phyloP scores from a whole-genome alignment of 2,329 filamentous ascomycete species.

The Zymoseptoria tritici region DNA sequence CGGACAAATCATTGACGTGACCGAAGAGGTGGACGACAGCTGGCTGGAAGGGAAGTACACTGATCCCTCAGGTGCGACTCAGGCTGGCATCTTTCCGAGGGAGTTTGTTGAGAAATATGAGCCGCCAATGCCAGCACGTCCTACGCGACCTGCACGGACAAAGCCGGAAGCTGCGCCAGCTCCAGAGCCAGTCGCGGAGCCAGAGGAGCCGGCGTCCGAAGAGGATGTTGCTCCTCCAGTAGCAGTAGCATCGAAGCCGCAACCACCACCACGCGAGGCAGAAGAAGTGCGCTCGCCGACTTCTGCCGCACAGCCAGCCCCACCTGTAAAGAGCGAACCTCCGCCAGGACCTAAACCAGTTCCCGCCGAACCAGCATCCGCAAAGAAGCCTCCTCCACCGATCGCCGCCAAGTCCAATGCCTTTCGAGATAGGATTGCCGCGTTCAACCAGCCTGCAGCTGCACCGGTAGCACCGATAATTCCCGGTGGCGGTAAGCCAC shows the following conservation, averaged over 20 bases:
- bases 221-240: slow-evolving; percentile 24
- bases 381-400: slow-evolving; percentile 57
- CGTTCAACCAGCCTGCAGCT: slow-evolving; percentile 86
- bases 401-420: slow-evolving; percentile 65
- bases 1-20: slow-evolving; percentile 90
- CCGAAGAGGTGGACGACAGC: slow-evolving; percentile 82
- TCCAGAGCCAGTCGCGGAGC: slow-evolving; percentile 27
- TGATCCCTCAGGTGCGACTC: slow-evolving; percentile 64
- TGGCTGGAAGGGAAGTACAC: slow-evolving; percentile 89
- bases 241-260: slow-evolving; percentile 30
- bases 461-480: slow-evolving; percentile 88
- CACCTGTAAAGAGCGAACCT: slow-evolving; percentile 15
- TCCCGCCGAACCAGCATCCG: slow-evolving; percentile 33
- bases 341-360: slow-evolving; percentile 30
- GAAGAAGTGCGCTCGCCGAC: slow-evolving; percentile 23
- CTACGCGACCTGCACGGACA: slow-evolving; percentile 59
- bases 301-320: slow-evolving; percentile 12
- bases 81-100: slow-evolving; percentile 83
- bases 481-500: slow-evolving; percentile 53
- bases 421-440: slow-evolving; percentile 92
- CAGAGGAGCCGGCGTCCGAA: slow-evolving; percentile 13
- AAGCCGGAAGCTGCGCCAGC: slow-evolving; percentile 39
- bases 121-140: slow-evolving; percentile 80
- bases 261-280: slow-evolving; percentile 26
- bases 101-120: slow-evolving; percentile 98